Percentiles rank a stretch among this genome's conserved stretches.
Evolutionary conservation across 2,329 filamentous ascomycete species (phyloP).

Genomic region (Xylaria sp.): DNA sequence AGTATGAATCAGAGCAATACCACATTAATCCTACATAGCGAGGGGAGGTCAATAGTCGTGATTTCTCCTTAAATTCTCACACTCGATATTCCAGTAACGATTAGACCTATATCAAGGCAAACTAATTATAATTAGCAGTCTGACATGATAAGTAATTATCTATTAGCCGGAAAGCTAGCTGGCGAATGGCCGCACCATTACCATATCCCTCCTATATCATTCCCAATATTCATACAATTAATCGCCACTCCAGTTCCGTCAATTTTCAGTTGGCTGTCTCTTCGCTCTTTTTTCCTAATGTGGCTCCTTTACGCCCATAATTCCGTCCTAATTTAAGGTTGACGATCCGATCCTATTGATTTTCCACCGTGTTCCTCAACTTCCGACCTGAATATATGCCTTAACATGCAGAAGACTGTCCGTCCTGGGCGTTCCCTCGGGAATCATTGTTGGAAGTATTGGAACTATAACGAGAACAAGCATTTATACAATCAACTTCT

Average conservation of each 20-base stretch:
- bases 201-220: neutral
- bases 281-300: no score
- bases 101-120: neutral
- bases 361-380: neutral
- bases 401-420: neutral
- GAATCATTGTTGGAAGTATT: neutral
- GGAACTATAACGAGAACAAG: conserved; percentile 8
- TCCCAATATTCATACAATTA: neutral
- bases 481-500: neutral
- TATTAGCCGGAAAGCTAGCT: neutral
- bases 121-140: neutral
- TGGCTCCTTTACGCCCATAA: neutral
- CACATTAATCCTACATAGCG: no score
- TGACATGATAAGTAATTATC: neutral
- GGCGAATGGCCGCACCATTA: neutral
- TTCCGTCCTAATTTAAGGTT: neutral
- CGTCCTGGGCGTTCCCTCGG: neutral
- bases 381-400: neutral
- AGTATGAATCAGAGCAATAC: no score
- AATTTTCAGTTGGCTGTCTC: neutral
- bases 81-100: no score
- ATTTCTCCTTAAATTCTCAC: no score
- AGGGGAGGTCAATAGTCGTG: no score
- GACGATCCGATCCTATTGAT: neutral
- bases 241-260: neutral